Conservation (phyloP, 208 protist species). For the Acanthamoeba sp. region DNA sequence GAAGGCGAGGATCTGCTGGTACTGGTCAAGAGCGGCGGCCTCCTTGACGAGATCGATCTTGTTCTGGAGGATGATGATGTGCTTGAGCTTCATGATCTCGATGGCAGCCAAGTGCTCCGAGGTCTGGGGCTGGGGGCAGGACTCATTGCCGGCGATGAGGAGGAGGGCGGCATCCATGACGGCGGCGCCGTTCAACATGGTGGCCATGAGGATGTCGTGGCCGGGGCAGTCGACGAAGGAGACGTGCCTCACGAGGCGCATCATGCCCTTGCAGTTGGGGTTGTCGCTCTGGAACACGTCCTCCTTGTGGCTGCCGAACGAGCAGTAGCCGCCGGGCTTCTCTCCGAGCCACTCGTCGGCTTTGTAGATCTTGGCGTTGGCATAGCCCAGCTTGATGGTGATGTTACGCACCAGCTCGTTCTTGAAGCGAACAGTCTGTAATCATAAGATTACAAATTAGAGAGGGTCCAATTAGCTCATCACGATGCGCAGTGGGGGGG, state of each 20-base stretch:
- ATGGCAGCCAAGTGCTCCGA: conserved; percentile 99
- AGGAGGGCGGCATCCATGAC: conserved; percentile 99
- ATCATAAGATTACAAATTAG: too few species aligned
- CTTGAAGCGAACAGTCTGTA: conserved; percentile 94
- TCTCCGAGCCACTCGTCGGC: conserved; percentile 91
- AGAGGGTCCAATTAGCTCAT: too few species aligned
- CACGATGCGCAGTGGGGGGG: neutral
- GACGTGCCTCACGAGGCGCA: conserved; percentile 93
- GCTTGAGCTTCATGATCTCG: conserved; percentile 99
- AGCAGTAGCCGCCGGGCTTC: conserved; percentile 95
- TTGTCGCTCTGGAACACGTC: conserved; percentile 88
- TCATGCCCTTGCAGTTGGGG: conserved; percentile 82
- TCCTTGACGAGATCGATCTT: conserved; percentile 99
- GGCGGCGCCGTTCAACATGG: conserved; percentile 99
- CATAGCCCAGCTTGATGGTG: conserved; percentile 99
- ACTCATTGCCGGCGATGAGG: conserved; percentile 99
- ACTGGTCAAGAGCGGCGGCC: conserved; percentile 95
- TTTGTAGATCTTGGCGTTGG: conserved; percentile 99
- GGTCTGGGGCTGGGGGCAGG: conserved; percentile 93
- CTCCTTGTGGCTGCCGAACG: conserved; percentile 92
- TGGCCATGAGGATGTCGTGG: conserved; percentile 99
- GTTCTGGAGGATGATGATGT: conserved; percentile 99
- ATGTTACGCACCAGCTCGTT: conserved; percentile 99
- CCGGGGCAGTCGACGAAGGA: conserved; percentile 99
- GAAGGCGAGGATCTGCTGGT: conserved; percentile 95